A percentile compares a stretch with the other conserved stretches of the same genome.
These are phyloP conservation scores for Hippophae tibetana DNA, from an alignment of 306 rosid species.

Conservation along the genomic window DNA sequence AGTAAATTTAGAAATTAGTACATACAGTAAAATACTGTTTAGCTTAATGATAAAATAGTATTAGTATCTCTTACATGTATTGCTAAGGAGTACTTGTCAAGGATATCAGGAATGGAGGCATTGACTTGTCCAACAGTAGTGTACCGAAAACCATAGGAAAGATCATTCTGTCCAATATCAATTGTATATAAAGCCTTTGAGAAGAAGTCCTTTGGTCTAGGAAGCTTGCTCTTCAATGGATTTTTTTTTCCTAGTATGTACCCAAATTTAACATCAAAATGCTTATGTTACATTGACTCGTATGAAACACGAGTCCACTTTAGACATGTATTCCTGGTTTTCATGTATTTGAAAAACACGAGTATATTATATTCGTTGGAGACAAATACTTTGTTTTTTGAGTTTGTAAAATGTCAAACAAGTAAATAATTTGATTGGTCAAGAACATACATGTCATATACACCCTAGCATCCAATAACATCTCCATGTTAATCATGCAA, in stretches of 20 bases:
- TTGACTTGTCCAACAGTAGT: conserved; percentile 42
- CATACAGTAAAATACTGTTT: background rate
- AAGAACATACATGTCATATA: too few relatives aligned
- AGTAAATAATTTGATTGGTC: too few relatives aligned
- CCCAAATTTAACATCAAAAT: background rate
- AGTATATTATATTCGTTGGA: too few relatives aligned
- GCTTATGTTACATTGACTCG: too few relatives aligned
- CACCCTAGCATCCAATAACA: too few relatives aligned
- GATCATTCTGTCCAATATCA: conserved; percentile 90
- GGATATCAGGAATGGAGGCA: conserved; percentile 57
- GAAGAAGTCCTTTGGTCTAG: conserved; percentile 56
- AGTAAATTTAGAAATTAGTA: conserved; percentile 8
- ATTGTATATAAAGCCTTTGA: conserved; percentile 61
- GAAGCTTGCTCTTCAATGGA: conserved; percentile 37
- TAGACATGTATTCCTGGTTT: too few relatives aligned
- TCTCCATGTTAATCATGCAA: too few relatives aligned
- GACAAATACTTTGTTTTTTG: too few relatives aligned
- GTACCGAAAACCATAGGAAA: conserved; percentile 45
- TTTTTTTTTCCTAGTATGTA: conserved; percentile 23
- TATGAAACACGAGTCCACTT: too few relatives aligned
- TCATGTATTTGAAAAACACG: too few relatives aligned
- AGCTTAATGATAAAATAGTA: too few relatives aligned
- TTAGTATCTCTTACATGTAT: conserved; percentile 33
- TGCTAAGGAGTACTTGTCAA: conserved; percentile 39
- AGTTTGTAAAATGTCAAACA: too few relatives aligned